Percentiles rank a stretch among this genome's conserved stretches.
These are phyloP conservation scores for Podaxis mareebaensis DNA, from an alignment of 768 basidiomycete genomes.

Conservation along the genomic window DNA sequence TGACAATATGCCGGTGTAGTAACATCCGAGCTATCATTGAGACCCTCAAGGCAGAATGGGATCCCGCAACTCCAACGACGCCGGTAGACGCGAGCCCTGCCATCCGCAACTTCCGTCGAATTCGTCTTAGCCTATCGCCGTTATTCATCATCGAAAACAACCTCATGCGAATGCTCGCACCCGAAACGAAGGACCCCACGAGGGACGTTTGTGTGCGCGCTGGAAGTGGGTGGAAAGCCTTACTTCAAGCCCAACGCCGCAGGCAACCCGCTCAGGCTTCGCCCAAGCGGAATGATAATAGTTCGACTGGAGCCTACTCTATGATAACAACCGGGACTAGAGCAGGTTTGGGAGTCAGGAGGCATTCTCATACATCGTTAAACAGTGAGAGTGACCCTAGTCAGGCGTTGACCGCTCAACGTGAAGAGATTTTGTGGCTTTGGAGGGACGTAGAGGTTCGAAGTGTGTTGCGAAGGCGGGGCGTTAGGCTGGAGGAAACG, in stretches of 20 bases:
- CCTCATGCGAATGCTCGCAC: slow-evolving; percentile 50
- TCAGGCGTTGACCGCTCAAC: slow-evolving; percentile 48
- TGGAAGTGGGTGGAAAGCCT: slow-evolving; percentile 58
- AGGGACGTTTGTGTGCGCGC: slow-evolving; percentile 53
- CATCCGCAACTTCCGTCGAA: slow-evolving; percentile 30
- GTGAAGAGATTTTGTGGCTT: slow-evolving; percentile 59
- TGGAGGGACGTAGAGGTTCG: slow-evolving; percentile 62
- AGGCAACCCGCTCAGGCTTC: slow-evolving; percentile 11
- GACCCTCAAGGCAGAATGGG: slow-evolving; percentile 49
- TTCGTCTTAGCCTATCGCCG: slow-evolving; percentile 40
- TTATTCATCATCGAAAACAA: slow-evolving; percentile 57
- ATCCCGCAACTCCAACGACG: slow-evolving; percentile 22
- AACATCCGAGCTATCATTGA: slow-evolving; percentile 61
- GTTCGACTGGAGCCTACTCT: not conserved
- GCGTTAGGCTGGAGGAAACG: slow-evolving; percentile 56
- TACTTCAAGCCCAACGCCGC: slow-evolving; percentile 29
- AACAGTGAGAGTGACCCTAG: slow-evolving; percentile 46
- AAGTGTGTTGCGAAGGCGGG: slow-evolving; percentile 48
- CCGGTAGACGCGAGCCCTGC: slow-evolving; percentile 20
- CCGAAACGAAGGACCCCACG: slow-evolving; percentile 36
- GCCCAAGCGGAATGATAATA: not conserved
- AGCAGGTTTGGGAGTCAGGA: slow-evolving; percentile 1
- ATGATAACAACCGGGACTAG: too few species aligned
- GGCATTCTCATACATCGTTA: slow-evolving; percentile 25
- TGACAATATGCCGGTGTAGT: slow-evolving; percentile 27